These are phyloP conservation scores for Durotheca rogersii DNA, from an alignment of 495 filamentous ascomycete genomes.

Conservation along the genomic window DNA sequence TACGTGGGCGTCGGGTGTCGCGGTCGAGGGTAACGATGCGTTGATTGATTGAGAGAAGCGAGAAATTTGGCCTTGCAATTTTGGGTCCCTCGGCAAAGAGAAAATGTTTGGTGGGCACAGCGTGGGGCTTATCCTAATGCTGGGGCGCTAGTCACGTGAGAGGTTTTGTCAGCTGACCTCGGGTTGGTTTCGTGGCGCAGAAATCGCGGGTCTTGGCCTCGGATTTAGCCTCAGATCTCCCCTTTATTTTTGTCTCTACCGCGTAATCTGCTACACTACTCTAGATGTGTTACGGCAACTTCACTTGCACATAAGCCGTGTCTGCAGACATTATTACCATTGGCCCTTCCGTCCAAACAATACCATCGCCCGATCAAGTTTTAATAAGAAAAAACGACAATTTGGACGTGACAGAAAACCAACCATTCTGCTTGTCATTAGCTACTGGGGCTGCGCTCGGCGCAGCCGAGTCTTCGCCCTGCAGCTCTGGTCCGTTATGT, in stretches of 20 bases:
- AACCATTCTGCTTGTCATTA: constrained; percentile 30
- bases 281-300: constrained; percentile 4
- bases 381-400: background rate
- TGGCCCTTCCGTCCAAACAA: background rate
- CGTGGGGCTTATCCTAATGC: constrained; percentile 14
- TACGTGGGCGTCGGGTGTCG: no score
- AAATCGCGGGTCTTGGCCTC: constrained; percentile 22
- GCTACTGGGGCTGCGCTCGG: constrained; percentile 41
- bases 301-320: no score
- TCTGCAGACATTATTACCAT: no score
- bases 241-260: background rate
- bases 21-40: no score
- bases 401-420: background rate
- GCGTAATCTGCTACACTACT: no score
- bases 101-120: constrained; percentile 29
- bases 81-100: constrained; percentile 26
- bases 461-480: constrained; percentile 34
- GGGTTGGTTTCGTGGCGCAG: constrained; percentile 38
- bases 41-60: constrained; percentile 8
- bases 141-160: constrained; percentile 27
- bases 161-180: constrained; percentile 18
- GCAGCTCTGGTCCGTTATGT: constrained; percentile 37
- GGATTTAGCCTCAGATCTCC: constrained; percentile 6
- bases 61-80: constrained; percentile 17
- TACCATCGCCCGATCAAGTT: constrained; percentile 3